Percentiles rank a stretch among this genome's conserved stretches.
Conservation (phyloP, 148 eudicot species). For the Dianthus caryophyllus region DNA sequence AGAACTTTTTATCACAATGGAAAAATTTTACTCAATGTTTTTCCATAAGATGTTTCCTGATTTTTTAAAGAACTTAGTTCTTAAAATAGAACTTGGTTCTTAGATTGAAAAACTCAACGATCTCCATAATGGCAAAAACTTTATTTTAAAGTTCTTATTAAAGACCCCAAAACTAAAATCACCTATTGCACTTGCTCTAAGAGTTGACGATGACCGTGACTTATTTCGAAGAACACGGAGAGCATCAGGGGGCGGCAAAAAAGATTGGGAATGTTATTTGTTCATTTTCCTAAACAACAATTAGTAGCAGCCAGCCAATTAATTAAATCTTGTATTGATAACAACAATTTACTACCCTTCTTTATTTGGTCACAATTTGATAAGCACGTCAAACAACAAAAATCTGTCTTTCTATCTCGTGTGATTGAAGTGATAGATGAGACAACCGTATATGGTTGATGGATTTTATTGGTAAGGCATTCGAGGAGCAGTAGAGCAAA, state of each 20-base stretch:
- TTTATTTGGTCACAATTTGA: neutral
- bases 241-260: constrained; percentile 15
- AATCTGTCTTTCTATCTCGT: constrained; percentile 3
- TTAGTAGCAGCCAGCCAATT: neutral
- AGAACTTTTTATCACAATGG: too few species aligned
- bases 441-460: constrained; percentile 6
- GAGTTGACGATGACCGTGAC: constrained; percentile 19
- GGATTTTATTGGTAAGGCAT: constrained; percentile 1
- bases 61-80: too few species aligned
- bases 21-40: too few species aligned
- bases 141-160: too few species aligned
- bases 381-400: neutral
- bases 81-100: too few species aligned
- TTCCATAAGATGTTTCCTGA: too few species aligned
- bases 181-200: too few species aligned
- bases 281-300: constrained; percentile 2
- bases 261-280: constrained; percentile 11
- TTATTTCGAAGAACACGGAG: constrained; percentile 21
- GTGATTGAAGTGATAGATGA: constrained; percentile 2
- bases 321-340: neutral
- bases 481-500: too few species aligned
- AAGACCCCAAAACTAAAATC: too few species aligned
- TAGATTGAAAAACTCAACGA: too few species aligned
- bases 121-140: too few species aligned
- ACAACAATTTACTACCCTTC: neutral